Conservation (phyloP, 495 filamentous ascomycete genomes). For the Polyplosphaeria fusca region DNA sequence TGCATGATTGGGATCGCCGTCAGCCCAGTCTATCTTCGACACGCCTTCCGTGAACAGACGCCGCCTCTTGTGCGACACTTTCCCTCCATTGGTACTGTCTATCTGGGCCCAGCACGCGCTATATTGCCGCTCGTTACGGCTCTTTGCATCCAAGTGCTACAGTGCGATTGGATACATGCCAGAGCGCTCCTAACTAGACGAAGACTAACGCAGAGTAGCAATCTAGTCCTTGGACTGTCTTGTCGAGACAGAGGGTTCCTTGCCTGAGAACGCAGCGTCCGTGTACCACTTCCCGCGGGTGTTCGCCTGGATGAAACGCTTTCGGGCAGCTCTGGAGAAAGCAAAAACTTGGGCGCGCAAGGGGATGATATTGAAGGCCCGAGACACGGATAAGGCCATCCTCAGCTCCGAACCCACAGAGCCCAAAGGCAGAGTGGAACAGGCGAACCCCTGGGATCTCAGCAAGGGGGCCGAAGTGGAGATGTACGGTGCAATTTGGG, state of each 20-base stretch:
- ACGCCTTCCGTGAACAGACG: no score
- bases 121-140: no score
- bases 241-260: conserved; percentile 42
- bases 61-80: no score
- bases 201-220: conserved; percentile 32
- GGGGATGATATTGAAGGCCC: conserved; percentile 45
- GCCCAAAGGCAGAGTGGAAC: conserved; percentile 39
- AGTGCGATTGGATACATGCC: not conserved
- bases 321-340: conserved; percentile 40
- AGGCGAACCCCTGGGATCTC: conserved; percentile 45
- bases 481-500: conserved; percentile 57
- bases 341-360: conserved; percentile 35
- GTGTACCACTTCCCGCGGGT: conserved; percentile 49
- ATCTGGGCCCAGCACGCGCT: no score
- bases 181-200: not conserved
- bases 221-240: conserved; percentile 64
- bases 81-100: no score
- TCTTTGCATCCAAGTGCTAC: no score
- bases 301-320: conserved; percentile 56
- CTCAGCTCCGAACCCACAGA: conserved; percentile 40
- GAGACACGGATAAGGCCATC: conserved; percentile 48
- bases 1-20: no score
- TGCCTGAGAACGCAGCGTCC: conserved; percentile 46
- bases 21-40: no score
- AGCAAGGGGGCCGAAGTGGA: conserved; percentile 49